Evolutionary conservation across 306 rosid species (phyloP).

Genomic region (Cercis canadensis): DNA sequence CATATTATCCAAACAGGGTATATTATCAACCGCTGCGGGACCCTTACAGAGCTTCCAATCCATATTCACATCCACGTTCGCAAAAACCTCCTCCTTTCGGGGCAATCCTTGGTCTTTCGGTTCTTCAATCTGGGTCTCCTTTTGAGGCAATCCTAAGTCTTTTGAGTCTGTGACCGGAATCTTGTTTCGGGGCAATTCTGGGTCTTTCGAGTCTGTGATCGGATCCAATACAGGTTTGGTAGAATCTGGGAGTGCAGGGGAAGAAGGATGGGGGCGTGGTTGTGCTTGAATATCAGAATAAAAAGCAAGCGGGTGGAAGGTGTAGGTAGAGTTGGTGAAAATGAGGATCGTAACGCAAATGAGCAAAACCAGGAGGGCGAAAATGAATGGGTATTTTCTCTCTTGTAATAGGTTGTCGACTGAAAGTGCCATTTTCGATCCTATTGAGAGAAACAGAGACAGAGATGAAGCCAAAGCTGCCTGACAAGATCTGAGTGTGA

Average conservation of each 20-base stretch:
- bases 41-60: slow-evolving; percentile 74
- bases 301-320: slow-evolving; percentile 43
- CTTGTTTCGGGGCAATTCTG: neutral
- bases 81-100: slow-evolving; percentile 10
- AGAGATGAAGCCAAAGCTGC: neutral
- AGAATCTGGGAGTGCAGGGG: neutral
- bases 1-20: slow-evolving; percentile 87
- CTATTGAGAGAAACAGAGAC: neutral
- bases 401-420: slow-evolving; percentile 48
- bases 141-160: slow-evolving; percentile 16
- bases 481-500: neutral
- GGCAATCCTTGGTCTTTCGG: slow-evolving; percentile 21
- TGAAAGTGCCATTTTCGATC: slow-evolving; percentile 54
- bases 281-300: slow-evolving; percentile 46
- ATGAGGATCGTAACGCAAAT: slow-evolving; percentile 57
- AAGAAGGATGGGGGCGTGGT: slow-evolving; percentile 10
- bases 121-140: neutral
- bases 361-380: slow-evolving; percentile 57
- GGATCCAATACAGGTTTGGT: neutral
- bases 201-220: neutral
- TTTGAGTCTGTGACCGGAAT: neutral
- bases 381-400: slow-evolving; percentile 65
- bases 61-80: neutral
- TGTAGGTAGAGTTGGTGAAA: slow-evolving; percentile 49
- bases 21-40: slow-evolving; percentile 54